Evolutionary conservation across 768 basidiomycete species (phyloP), one percentile per base, ranked within the genome.

Genomic region (Leccinum barrowsii): DNA sequence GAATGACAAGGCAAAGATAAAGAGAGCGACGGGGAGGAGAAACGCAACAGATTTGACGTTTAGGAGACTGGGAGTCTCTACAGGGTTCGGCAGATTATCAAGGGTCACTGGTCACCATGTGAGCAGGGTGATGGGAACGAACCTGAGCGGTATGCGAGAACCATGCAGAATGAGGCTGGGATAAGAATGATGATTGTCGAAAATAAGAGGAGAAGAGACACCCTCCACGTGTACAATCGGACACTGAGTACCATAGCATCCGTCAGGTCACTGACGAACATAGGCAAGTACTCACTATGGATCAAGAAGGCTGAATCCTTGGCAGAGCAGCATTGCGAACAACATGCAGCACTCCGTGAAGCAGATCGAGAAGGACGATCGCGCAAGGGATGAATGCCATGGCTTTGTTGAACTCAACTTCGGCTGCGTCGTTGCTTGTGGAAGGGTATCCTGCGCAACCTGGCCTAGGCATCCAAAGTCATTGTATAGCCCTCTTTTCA

Each of bases 341-440:
- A 93, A 74, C 64, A 83, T 81, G 60, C 85, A 86, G 53, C 85
- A 83, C 72, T 92, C 92, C 1, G 87, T 81, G 69, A 92, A 90
- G 64, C 85, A 86, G 32, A 84, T 72, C 0, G 89, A 81, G 64
- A 94, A 92, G 7, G 85, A 69, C 1, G 74, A 76, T 46, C 85
- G 75, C 0, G 90, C 78, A 1, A 90, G 66, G 4, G 70, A 68
- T 0, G 85, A 83, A 62, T 90, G 87, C 47, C 81, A 71, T 32
- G 76, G 65, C 15, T 66, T 66, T 46, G 59, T 60, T 59, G 59
- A 63, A 59, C 21, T 62, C 48, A 51, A 50, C 35, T 60, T 72
- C 17, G 62, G 56, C 53, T 62, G 56, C 37, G 64, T 63, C 60
- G 46, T 63, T 52, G 64, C 59, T 64, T 64, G 63, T 30, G 73